phyloP scores from a whole-genome alignment of 768 basidiomycete species.

The Astraeus odoratus region DNA sequence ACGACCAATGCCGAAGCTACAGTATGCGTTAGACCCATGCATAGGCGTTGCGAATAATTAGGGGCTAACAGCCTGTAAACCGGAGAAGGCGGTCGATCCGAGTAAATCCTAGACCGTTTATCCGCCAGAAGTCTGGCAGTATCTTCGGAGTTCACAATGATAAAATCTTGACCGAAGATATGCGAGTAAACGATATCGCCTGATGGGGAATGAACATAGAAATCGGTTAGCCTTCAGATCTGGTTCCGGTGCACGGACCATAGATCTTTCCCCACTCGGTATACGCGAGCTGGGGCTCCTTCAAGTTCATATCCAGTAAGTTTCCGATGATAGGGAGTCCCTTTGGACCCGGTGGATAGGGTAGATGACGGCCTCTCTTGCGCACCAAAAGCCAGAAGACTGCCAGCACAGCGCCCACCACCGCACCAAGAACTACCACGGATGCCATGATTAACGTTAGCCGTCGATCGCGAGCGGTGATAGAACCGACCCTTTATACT shows the following conservation, averaged over 20 bases:
- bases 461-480: too few species aligned
- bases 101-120: constrained; percentile 11
- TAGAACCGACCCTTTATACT: too few species aligned
- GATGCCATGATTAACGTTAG: too few species aligned
- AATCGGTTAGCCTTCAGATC: neutral
- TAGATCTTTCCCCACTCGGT: constrained; percentile 14
- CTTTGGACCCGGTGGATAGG: constrained; percentile 14
- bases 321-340: constrained; percentile 13
- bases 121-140: constrained; percentile 10
- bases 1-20: constrained; percentile 14
- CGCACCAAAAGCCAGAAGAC: neutral
- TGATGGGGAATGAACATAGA: neutral
- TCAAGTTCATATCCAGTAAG: constrained; percentile 5
- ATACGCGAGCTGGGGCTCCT: constrained; percentile 11
- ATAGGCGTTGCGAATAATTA: neutral
- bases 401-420: neutral
- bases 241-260: constrained; percentile 5
- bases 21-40: neutral
- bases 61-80: constrained; percentile 8
- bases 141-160: constrained; percentile 11
- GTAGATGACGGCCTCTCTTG: neutral
- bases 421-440: neutral
- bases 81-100: constrained; percentile 8
- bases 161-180: constrained; percentile 4
- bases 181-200: constrained; percentile 10